These are phyloP conservation scores for Euphorbia celastroides DNA, from an alignment of 441 rosid species.

Conservation along the genomic window DNA sequence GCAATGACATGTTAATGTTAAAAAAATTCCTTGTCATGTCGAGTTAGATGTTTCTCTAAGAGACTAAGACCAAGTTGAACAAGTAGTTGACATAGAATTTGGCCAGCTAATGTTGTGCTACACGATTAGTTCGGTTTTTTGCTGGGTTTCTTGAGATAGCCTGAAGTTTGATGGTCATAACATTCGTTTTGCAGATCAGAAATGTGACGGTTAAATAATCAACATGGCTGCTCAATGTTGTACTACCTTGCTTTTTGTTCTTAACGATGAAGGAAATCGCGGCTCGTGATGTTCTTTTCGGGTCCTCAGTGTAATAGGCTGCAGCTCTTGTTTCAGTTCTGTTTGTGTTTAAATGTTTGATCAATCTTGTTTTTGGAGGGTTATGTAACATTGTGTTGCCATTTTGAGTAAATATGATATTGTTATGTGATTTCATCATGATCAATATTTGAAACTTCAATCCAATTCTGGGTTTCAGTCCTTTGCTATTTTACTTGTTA, in stretches of 20 bases:
- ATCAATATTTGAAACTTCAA: not conserved
- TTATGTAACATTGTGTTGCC: not conserved
- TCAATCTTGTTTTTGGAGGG: constrained; percentile 1
- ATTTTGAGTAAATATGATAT: not conserved
- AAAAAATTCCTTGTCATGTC: no score
- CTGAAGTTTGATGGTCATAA: not conserved
- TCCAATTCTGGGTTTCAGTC: not conserved
- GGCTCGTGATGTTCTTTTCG: not conserved
- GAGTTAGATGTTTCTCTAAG: no score
- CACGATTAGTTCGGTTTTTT: not conserved
- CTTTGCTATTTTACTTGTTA: not conserved
- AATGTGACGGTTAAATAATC: not conserved
- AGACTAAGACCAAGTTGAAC: not conserved
- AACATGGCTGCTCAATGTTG: not conserved
- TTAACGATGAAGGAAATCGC: not conserved
- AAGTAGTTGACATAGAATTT: not conserved
- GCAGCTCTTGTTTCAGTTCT: not conserved
- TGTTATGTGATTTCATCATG: not conserved
- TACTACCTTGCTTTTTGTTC: constrained; percentile 11
- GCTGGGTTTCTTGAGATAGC: not conserved
- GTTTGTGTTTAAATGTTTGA: constrained; percentile 3
- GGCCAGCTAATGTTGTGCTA: not conserved
- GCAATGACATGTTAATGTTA: not conserved
- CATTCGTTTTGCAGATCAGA: constrained; percentile 18
- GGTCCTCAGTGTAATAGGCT: constrained; percentile 8